Evolutionary conservation across 2,329 filamentous ascomycete species (phyloP).

Genomic region (Botryotinia calthae): DNA sequence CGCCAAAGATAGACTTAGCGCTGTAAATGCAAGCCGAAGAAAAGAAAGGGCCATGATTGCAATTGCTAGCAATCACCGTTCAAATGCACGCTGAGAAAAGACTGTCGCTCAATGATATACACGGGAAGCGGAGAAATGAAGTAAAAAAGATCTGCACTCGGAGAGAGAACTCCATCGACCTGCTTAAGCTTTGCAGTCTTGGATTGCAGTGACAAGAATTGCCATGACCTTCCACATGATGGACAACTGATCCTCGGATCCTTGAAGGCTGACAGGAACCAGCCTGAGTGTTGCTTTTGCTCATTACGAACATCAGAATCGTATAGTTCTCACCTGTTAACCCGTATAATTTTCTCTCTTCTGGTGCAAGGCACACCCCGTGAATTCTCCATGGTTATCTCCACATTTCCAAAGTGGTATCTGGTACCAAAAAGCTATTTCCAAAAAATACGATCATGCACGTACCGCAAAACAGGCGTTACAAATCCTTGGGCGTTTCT

Average conservation of each 20-base stretch:
- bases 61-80: not conserved
- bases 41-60: slow-evolving; percentile 12
- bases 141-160: not conserved
- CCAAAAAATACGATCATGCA: slow-evolving; percentile 3
- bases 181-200: slow-evolving; percentile 4
- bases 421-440: slow-evolving; percentile 11
- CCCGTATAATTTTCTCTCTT: not conserved
- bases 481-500: slow-evolving; percentile 4
- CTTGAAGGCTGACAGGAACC: slow-evolving; percentile 15
- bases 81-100: not conserved
- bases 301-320: not conserved
- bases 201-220: slow-evolving; percentile 8
- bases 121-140: not conserved
- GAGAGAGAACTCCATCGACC: not conserved
- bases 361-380: not conserved
- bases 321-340: slow-evolving; percentile 10
- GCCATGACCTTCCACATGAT: not conserved
- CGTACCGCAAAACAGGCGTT: not conserved
- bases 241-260: slow-evolving; percentile 11
- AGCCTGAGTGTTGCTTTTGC: not conserved
- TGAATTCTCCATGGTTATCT: not conserved
- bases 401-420: slow-evolving; percentile 7
- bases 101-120: slow-evolving; percentile 13
- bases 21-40: not conserved
- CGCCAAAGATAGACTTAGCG: not conserved